Evolutionary conservation across 805 yeast species (phyloP), one percentile per base, ranked within the genome.

Genomic region (Metschnikowia koreensis): DNA sequence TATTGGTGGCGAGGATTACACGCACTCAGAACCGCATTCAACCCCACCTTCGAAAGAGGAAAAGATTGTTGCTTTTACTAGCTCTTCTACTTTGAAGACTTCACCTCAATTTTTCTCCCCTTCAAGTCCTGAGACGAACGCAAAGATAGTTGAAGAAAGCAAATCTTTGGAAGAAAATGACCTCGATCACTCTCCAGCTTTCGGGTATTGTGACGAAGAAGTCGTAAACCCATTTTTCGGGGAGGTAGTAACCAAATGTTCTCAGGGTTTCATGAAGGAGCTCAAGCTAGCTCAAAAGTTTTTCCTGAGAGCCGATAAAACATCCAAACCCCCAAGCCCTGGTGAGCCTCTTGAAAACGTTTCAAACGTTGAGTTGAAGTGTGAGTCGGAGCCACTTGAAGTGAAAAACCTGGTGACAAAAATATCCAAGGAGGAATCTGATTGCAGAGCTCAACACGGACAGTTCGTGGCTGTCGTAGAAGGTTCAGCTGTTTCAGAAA

Each of bases 201-300:
- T 38, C 8, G 28, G 22, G 41, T 15, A 16, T 38, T 17, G 41
- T 11, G 41, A 17, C 6, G 41, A 17, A 16, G 41, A 38, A 17
- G 8, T 17, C 7, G 41, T 17, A 8, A 38, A 38, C 28, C 38
- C 46, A 31, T 33, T 15, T 17, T 17, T 42, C 31, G 38, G 26
- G 13, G 38, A 31, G n/a, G 38, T 42, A 16, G 46, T 33, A 15
- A 13, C 46, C 26, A 42, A 29, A 17, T 42, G 38, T n/a, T 42
- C 46, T 12, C 46, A 31, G 38, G 46, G 46, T 2, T 42, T 42
- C 15, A 31, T 29, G 46, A 42, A 42, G 15, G 46, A 42, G 38
- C 46, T 42, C 38, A 42, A 42, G 22, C 46, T 42, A 31, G 46
- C 33, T n/a, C n/a, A 42, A 17, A 42, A 42, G 15, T 42, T 31